Evolutionary conservation across 441 rosid species (phyloP).

Genomic region (Brassica hybrid): DNA sequence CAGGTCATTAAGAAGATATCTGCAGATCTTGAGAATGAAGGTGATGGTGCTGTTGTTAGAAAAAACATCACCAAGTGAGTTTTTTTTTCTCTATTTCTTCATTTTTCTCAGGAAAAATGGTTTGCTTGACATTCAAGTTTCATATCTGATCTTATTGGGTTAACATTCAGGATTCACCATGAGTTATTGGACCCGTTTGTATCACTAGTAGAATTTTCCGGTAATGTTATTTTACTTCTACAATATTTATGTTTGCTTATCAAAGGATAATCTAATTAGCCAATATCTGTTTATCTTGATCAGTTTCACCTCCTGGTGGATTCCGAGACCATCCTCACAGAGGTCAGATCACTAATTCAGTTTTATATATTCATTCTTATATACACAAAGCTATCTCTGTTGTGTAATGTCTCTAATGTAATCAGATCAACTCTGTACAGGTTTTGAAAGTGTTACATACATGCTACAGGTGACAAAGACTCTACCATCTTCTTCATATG

Average conservation of each 20-base stretch:
- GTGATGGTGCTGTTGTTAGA: conserved; percentile 81
- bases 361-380: not conserved
- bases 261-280: not conserved
- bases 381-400: not conserved
- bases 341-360: conserved; percentile 52
- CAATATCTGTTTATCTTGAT: conserved; percentile 1
- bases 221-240: conserved; percentile 37
- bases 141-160: conserved; percentile 15
- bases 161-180: conserved; percentile 66
- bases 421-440: conserved; percentile 42
- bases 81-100: not conserved
- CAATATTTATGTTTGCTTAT: not conserved
- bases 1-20: too few relatives aligned
- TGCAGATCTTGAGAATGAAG: conserved; percentile 64
- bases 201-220: conserved; percentile 80
- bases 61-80: conserved; percentile 77
- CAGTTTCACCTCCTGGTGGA: conserved; percentile 91
- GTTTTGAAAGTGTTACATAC: conserved; percentile 96
- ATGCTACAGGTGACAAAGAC: conserved; percentile 65
- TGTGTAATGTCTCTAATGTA: conserved; percentile 13
- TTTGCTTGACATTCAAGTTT: conserved; percentile 9
- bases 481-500: not conserved
- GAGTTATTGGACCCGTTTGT: conserved; percentile 85
- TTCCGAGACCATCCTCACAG: conserved; percentile 96
- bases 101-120: not conserved